phyloP scores from a whole-genome alignment of 768 basidiomycete genomes.

The Paxillus rubicundulus region DNA sequence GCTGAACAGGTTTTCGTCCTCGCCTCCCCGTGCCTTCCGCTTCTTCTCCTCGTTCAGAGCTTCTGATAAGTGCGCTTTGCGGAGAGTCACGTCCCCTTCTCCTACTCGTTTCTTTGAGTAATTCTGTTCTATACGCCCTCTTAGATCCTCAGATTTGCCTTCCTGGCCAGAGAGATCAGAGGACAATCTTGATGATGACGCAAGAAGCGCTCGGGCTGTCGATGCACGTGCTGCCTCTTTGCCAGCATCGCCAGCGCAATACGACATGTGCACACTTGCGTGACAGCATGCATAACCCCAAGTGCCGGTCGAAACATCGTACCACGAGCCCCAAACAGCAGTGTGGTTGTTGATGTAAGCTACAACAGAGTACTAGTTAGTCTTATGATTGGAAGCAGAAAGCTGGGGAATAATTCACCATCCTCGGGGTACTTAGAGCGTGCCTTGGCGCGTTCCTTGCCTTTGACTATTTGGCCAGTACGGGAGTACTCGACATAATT shows the following conservation, averaged over 20 bases:
- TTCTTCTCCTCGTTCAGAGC: conserved; percentile 82
- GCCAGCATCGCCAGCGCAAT: conserved; percentile 86
- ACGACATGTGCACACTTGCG: conserved; percentile 79
- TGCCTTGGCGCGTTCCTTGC: conserved; percentile 82
- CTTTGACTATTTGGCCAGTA: conserved; percentile 87
- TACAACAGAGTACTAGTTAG: conserved; percentile 30
- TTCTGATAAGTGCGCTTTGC: conserved; percentile 63
- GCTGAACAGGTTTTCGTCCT: conserved; percentile 49
- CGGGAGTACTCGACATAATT: conserved; percentile 97
- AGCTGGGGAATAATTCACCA: conserved; percentile 50
- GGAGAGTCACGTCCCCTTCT: conserved; percentile 76
- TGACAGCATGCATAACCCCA: conserved; percentile 99
- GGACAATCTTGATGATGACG: conserved; percentile 34
- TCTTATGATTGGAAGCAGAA: conserved; percentile 1
- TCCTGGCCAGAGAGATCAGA: conserved; percentile 33
- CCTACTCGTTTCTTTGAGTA: conserved; percentile 79
- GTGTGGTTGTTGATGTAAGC: conserved; percentile 93
- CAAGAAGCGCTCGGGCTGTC: conserved; percentile 64
- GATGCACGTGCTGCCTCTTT: conserved; percentile 78
- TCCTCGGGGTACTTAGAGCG: conserved; percentile 96
- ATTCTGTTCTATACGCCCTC: conserved; percentile 57
- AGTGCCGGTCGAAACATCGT: conserved; percentile 57
- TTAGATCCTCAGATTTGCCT: conserved; percentile 23
- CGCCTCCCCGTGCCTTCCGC: conserved; percentile 59
- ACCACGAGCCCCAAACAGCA: conserved; percentile 98